Conservation (phyloP, 129 eudicot genomes). For the Artemisia annua region DNA sequence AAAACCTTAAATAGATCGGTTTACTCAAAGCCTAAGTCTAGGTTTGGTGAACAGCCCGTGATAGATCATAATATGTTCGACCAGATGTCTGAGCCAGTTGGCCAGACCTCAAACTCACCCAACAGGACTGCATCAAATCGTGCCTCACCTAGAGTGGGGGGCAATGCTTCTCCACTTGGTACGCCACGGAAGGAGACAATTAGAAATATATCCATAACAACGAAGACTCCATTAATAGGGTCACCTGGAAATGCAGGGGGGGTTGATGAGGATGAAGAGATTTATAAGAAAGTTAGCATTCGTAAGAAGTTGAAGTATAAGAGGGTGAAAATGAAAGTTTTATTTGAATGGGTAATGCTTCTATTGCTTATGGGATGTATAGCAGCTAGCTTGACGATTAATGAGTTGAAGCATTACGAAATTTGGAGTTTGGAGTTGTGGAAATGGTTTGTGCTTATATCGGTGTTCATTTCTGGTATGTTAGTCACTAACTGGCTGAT, state of each 20-base stretch:
- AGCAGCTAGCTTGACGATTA: constrained; percentile 60
- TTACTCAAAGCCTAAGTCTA: constrained; percentile 76
- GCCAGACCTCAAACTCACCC: constrained; percentile 41
- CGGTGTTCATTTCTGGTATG: constrained; percentile 73
- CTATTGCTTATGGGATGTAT: constrained; percentile 51
- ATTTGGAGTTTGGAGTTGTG: constrained; percentile 65
- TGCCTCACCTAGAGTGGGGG: constrained; percentile 41
- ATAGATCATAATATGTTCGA: constrained; percentile 57
- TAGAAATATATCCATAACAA: constrained; percentile 45
- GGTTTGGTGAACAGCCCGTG: constrained; percentile 85
- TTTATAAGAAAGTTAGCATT: constrained; percentile 66
- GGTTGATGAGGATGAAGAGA: constrained; percentile 72
- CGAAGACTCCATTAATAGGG: constrained; percentile 56
- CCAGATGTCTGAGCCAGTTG: constrained; percentile 37
- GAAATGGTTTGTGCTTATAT: constrained; percentile 75
- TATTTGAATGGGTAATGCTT: constrained; percentile 68
- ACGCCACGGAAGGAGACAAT: constrained; percentile 34
- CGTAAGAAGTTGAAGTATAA: constrained; percentile 47
- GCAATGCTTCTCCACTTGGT: constrained; percentile 29
- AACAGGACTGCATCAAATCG: constrained; percentile 30
- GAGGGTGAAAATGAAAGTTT: constrained; percentile 53
- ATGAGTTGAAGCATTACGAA: constrained; percentile 19
- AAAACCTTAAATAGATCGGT: constrained; percentile 46
- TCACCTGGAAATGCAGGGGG: constrained; percentile 56
- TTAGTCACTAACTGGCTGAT: constrained; percentile 67